Conservation (phyloP, 805 yeast species). For the Metschnikowia chrysomelidarum region DNA sequence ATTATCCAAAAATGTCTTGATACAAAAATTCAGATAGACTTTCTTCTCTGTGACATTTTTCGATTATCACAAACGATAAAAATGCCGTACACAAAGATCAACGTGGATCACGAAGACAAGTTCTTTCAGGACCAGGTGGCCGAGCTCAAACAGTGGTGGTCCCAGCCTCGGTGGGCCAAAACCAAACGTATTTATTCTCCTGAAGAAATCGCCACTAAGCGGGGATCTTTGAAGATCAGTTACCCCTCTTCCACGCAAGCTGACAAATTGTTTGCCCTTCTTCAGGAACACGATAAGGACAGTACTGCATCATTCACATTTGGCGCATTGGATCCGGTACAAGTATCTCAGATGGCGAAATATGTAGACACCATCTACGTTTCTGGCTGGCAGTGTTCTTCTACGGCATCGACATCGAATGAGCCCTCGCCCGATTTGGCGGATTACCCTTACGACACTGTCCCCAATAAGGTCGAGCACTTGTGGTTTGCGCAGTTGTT, state of each 20-base stretch:
- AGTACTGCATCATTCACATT: slow-evolving; percentile 83
- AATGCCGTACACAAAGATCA: slow-evolving; percentile 57
- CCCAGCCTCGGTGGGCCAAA: slow-evolving; percentile 84
- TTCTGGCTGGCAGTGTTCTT: slow-evolving; percentile 98
- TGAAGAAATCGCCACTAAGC: slow-evolving; percentile 84
- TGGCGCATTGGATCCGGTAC: slow-evolving; percentile 96
- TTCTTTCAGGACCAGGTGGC: slow-evolving; percentile 66
- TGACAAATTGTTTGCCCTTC: slow-evolving; percentile 69
- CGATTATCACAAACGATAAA: neutral
- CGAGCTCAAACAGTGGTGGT: slow-evolving; percentile 87
- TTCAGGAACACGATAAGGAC: slow-evolving; percentile 68
- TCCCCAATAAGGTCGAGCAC: slow-evolving; percentile 97
- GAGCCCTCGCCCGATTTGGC: slow-evolving; percentile 99
- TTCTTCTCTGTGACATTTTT: neutral
- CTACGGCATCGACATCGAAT: slow-evolving; percentile 95
- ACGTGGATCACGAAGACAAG: slow-evolving; percentile 60
- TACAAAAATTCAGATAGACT: neutral
- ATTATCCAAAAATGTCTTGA: too few species aligned
- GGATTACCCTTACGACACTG: slow-evolving; percentile 98
- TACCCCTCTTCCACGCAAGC: slow-evolving; percentile 81
- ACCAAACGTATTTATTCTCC: slow-evolving; percentile 88
- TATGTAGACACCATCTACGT: slow-evolving; percentile 90
- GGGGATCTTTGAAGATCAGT: slow-evolving; percentile 71
- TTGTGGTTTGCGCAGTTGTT: slow-evolving; percentile 94
- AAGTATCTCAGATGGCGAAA: slow-evolving; percentile 95